Conservation (phyloP, 495 filamentous ascomycete genomes). For the Aeminium ludgeri region DNA sequence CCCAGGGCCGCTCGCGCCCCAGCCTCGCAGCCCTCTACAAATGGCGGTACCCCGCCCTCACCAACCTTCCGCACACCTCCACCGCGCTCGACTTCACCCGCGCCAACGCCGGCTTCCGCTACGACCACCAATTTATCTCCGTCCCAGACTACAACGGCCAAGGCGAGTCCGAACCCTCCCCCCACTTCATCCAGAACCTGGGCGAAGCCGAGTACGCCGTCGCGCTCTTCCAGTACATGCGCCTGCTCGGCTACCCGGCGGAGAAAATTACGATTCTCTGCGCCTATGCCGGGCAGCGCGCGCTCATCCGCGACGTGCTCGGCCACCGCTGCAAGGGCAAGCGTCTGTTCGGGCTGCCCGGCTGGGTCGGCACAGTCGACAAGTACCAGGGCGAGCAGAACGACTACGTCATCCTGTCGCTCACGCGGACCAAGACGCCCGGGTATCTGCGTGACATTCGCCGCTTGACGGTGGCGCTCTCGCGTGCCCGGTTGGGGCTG, state of each 20-base stretch:
- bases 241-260: slow-evolving; percentile 87
- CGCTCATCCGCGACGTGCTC: slow-evolving; percentile 79
- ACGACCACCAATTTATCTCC: slow-evolving; percentile 94
- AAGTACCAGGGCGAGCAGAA: slow-evolving; percentile 99
- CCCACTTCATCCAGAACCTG: slow-evolving; percentile 93
- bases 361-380: slow-evolving; percentile 85
- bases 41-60: slow-evolving; percentile 77
- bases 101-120: slow-evolving; percentile 82
- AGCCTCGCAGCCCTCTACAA: slow-evolving; percentile 79
- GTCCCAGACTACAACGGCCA: slow-evolving; percentile 84
- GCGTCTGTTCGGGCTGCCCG: slow-evolving; percentile 75
- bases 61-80: slow-evolving; percentile 60
- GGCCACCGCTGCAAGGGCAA: slow-evolving; percentile 70
- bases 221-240: slow-evolving; percentile 94
- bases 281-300: slow-evolving; percentile 88
- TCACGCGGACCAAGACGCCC: slow-evolving; percentile 74
- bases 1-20: slow-evolving; percentile 76
- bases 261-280: slow-evolving; percentile 78
- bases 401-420: slow-evolving; percentile 86
- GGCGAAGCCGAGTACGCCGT: slow-evolving; percentile 96
- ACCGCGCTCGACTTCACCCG: slow-evolving; percentile 50
- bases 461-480: slow-evolving; percentile 90
- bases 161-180: slow-evolving; percentile 80
- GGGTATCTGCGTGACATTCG: slow-evolving; percentile 90
- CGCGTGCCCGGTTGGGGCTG: slow-evolving; percentile 76